These are phyloP conservation scores for Chlorella sp. DNA, from an alignment of 139 green algal genomes.

Conservation along the genomic window DNA sequence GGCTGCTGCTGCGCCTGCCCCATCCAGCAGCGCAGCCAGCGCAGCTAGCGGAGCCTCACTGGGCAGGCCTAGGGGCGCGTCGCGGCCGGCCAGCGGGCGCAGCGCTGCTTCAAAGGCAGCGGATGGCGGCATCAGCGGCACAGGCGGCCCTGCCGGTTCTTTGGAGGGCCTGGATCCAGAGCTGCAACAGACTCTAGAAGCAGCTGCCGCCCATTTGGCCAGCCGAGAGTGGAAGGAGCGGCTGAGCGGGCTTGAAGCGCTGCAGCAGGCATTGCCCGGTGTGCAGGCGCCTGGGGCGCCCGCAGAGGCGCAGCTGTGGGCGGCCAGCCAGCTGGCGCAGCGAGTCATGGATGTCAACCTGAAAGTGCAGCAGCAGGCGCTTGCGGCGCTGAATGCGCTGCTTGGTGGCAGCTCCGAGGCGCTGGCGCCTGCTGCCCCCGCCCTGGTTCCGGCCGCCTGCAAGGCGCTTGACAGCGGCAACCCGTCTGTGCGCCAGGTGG, in stretches of 20 bases:
- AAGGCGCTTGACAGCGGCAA: conserved; percentile 20
- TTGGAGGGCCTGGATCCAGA: conserved; percentile 1
- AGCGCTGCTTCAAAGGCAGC: too few relatives aligned
- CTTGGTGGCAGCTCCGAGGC: not conserved
- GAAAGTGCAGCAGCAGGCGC: conserved; percentile 23
- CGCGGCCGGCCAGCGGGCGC: not conserved
- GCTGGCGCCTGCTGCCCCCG: not conserved
- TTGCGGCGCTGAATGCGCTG: not conserved
- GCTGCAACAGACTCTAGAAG: conserved; percentile 15
- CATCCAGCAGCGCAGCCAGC: not conserved
- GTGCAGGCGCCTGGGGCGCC: not conserved
- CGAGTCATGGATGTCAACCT: conserved; percentile 12
- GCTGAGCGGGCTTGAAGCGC: not conserved
- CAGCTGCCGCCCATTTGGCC: not conserved
- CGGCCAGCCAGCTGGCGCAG: not conserved
- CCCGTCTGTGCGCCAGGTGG: conserved; percentile 20
- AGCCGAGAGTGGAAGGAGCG: conserved; percentile 27
- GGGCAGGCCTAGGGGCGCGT: not conserved
- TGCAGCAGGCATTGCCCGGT: not conserved
- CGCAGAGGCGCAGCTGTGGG: conserved; percentile 11
- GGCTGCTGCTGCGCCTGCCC: not conserved
- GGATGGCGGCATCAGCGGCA: not conserved
- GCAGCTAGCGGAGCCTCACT: not conserved
- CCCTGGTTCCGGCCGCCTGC: conserved; percentile 9
- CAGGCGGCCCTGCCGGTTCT: not conserved